Evolutionary conservation across 805 yeast genomes (phyloP).

Genomic region (Jamesozyma gamospora): DNA sequence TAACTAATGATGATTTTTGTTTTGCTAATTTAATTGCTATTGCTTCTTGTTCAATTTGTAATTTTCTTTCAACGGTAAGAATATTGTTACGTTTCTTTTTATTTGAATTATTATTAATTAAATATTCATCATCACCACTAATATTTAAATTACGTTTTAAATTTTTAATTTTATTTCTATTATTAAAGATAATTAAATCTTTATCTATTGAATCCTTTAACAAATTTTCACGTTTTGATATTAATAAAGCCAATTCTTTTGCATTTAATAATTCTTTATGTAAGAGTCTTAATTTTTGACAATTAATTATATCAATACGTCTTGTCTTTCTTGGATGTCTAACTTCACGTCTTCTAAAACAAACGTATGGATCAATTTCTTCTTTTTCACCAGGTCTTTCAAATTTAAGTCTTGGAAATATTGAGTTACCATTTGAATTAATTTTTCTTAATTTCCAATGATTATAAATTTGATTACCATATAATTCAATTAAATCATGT

Average conservation of each 20-base stretch:
- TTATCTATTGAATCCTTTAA: slow-evolving; percentile 44
- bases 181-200: slow-evolving; percentile 60
- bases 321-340: slow-evolving; percentile 94
- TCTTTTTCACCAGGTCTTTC: slow-evolving; percentile 86
- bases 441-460: slow-evolving; percentile 78
- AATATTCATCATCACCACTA: slow-evolving; percentile 76
- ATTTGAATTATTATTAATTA: slow-evolving; percentile 67
- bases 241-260: slow-evolving; percentile 52
- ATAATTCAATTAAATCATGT: slow-evolving; percentile 39
- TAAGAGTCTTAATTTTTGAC: slow-evolving; percentile 67
- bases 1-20: no score
- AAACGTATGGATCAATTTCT: slow-evolving; percentile 87
- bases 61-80: slow-evolving; percentile 15
- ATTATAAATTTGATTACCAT: slow-evolving; percentile 60
- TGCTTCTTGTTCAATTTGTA: slow-evolving; percentile 10
- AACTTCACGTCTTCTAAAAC: slow-evolving; percentile 91
- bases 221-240: slow-evolving; percentile 51
- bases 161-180: slow-evolving; percentile 60
- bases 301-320: slow-evolving; percentile 83
- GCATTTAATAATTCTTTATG: slow-evolving; percentile 73
- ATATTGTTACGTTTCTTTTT: slow-evolving; percentile 43
- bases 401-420: slow-evolving; percentile 68
- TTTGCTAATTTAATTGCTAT: slow-evolving; percentile 12
- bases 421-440: slow-evolving; percentile 53
- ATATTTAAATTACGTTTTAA: slow-evolving; percentile 68